These are phyloP conservation scores for Lachancea sp. DNA, from an alignment of 805 yeast genomes.

Conservation along the genomic window DNA sequence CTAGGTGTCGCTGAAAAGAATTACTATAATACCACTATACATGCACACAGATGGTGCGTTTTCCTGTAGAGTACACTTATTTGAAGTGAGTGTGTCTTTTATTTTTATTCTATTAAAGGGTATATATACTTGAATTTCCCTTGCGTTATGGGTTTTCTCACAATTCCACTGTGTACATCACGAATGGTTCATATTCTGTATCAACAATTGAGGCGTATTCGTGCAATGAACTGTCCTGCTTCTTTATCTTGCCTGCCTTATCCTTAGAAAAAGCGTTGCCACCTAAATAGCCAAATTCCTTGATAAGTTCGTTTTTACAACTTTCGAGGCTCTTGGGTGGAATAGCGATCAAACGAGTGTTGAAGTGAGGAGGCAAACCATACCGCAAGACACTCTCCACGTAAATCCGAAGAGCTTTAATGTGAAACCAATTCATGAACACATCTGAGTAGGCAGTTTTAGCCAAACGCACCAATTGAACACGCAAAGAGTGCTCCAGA, in stretches of 20 bases:
- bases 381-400: slow-evolving; percentile 93
- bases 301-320: slow-evolving; percentile 64
- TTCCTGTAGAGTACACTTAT: too few relatives aligned
- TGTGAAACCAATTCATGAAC: slow-evolving; percentile 80
- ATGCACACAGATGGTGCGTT: too few relatives aligned
- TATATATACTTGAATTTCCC: neutral
- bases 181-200: slow-evolving; percentile 95
- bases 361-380: slow-evolving; percentile 92
- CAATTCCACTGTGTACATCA: slow-evolving; percentile 49
- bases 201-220: slow-evolving; percentile 92
- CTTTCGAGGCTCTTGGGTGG: slow-evolving; percentile 44
- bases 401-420: slow-evolving; percentile 78
- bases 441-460: slow-evolving; percentile 88
- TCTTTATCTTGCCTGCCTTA: slow-evolving; percentile 49
- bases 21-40: too few relatives aligned
- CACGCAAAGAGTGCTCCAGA: slow-evolving; percentile 63
- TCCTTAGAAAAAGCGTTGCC: slow-evolving; percentile 79
- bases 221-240: slow-evolving; percentile 56
- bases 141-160: neutral
- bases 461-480: slow-evolving; percentile 75
- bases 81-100: neutral
- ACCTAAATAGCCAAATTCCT: slow-evolving; percentile 80
- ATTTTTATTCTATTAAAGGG: neutral
- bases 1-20: too few relatives aligned
- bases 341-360: slow-evolving; percentile 41